Evolutionary conservation across 1,139 yeast species (phyloP), one percentile per base, ranked within the genome.

Genomic region (Blastobotrys petasosporus): DNA sequence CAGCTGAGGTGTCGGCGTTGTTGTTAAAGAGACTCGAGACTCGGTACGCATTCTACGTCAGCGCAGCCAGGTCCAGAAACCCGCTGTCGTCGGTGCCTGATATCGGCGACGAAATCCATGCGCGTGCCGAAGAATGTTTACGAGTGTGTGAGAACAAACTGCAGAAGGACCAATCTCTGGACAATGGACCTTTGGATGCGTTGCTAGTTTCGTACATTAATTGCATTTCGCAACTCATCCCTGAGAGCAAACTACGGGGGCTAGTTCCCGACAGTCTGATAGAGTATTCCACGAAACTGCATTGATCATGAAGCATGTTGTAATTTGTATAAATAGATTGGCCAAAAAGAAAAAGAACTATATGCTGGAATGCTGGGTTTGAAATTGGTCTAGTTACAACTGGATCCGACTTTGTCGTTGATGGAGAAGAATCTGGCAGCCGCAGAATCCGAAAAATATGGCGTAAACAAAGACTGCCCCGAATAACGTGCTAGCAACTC

Each of bases 381-480:
- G 38, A 25, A 34, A 34, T 11, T 32, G 32, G 17, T 37, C 33
- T 12, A 16, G 23, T 28, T 31, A 37, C 45, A 74, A 59, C 49
- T 69, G 73, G 47, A 83, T 82, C 56, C 85, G 69, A 53, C 71
- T 70, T 57, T 82, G 82, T 63, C 82, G 77, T 59, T 72, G 75
- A 57, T 80, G 79, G 54, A 82, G 64, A 50, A 71, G 63, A 37
- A 87, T 79, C 65, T 92, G 97, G 58, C 80, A 79, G 2, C 97
- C 97, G 66, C 97, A 92, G 70, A 88, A 90, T 29, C 80, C 71
- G 60, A 90, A 82, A 73, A 88, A 87, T 38, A 73, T 75, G 48
- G 81, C 68, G 64, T 92, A 92, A 10, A 92, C 92, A 51, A 84
- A 66, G 5, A 90, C 97, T 20, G 97, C 97, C 40, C 90, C 82